These are phyloP conservation scores for Sordariomycetes sp. DNA, from an alignment of 2,329 filamentous ascomycete genomes.

Conservation along the genomic window DNA sequence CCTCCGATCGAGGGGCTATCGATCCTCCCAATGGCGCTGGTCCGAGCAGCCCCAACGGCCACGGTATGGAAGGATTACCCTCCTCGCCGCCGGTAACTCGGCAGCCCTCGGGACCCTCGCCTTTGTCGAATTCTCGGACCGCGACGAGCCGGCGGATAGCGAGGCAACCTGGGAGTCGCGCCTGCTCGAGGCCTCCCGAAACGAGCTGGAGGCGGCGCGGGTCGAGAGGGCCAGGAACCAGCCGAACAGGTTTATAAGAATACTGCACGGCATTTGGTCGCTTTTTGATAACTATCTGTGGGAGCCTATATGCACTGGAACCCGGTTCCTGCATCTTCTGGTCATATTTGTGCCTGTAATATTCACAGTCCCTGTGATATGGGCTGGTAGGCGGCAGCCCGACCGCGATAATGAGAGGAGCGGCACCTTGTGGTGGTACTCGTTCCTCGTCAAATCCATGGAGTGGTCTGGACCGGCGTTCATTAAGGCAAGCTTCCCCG, in stretches of 20 bases:
- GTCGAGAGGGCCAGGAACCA: neutral
- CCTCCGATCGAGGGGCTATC: neutral
- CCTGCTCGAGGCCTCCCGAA: conserved; percentile 1
- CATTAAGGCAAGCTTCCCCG: conserved; percentile 62
- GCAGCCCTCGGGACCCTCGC: neutral
- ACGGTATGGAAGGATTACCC: neutral
- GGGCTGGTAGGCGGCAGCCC: conserved; percentile 57
- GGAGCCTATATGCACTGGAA: conserved; percentile 78
- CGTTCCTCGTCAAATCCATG: conserved; percentile 78
- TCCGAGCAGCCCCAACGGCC: neutral
- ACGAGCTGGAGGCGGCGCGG: neutral
- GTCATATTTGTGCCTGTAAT: conserved; percentile 89
- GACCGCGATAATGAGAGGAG: conserved; percentile 62
- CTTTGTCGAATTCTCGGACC: neutral
- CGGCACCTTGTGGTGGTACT: conserved; percentile 92
- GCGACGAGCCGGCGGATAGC: neutral
- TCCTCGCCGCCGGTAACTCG: neutral
- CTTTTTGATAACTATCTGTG: conserved; percentile 62
- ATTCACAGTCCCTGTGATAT: conserved; percentile 65
- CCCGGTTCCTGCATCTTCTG: conserved; percentile 80
- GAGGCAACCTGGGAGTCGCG: conserved; percentile 2
- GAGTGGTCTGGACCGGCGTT: conserved; percentile 90
- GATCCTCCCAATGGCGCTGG: neutral
- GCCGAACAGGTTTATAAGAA: neutral
- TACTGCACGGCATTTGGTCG: conserved; percentile 35